Evolutionary conservation across 345 rosid genomes (phyloP).

Genomic region (Kandelia obovata): DNA sequence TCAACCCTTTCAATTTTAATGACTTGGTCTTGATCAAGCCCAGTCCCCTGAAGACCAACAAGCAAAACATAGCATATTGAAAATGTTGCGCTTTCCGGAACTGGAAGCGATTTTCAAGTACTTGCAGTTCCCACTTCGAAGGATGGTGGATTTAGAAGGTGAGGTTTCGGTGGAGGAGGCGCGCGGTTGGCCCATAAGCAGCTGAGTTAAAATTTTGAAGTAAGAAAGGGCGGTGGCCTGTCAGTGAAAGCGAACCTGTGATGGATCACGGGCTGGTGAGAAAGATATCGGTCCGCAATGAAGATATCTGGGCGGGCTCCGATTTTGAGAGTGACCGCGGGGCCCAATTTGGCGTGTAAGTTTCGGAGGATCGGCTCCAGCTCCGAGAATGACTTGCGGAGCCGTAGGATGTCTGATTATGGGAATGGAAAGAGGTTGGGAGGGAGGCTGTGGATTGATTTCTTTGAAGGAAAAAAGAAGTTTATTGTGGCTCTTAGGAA

Average conservation of each 20-base stretch:
- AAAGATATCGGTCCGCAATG: constrained; percentile 19
- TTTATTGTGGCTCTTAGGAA: neutral
- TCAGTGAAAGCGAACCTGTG: constrained; percentile 9
- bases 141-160: constrained; percentile 21
- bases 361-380: constrained; percentile 3
- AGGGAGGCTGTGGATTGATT: constrained; percentile 2
- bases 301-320: constrained; percentile 14
- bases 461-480: neutral
- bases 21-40: constrained; percentile 13
- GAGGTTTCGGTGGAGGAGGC: constrained; percentile 24
- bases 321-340: constrained; percentile 10
- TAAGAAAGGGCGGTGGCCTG: neutral
- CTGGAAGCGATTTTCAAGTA: constrained; percentile 8
- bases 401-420: constrained; percentile 11
- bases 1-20: constrained; percentile 7
- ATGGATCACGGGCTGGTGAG: constrained; percentile 21
- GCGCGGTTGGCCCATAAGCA: constrained; percentile 17
- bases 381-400: neutral
- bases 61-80: constrained; percentile 16
- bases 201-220: neutral
- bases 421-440: constrained; percentile 13
- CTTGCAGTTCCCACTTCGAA: constrained; percentile 6
- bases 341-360: constrained; percentile 10
- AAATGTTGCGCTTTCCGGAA: constrained; percentile 5
- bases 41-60: constrained; percentile 14